Conservation (phyloP, 176 grass and related monocot species). For the Aegilops tauschii region DNA sequence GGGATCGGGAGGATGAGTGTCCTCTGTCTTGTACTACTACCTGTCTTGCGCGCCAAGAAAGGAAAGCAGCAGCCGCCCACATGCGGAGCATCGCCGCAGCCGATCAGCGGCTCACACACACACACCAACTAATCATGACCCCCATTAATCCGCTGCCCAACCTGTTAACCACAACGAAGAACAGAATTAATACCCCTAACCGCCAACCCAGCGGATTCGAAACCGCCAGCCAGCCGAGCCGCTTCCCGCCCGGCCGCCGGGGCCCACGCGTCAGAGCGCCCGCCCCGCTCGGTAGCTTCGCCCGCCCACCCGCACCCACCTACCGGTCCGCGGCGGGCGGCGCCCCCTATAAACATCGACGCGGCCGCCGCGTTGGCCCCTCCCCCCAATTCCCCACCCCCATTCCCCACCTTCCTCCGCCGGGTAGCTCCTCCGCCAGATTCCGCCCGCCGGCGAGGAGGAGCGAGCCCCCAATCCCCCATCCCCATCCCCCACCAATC, state of each 20-base stretch:
- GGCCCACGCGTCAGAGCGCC: background rate
- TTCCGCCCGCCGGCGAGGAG: background rate
- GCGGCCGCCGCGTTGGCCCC: background rate
- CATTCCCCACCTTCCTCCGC: too few relatives aligned
- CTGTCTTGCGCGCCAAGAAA: too few relatives aligned
- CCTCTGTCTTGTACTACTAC: too few relatives aligned
- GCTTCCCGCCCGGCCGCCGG: background rate
- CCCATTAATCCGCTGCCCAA: too few relatives aligned
- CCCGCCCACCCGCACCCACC: background rate
- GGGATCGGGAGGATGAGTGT: too few relatives aligned
- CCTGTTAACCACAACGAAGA: too few relatives aligned
- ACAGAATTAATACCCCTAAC: too few relatives aligned
- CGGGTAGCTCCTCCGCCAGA: conserved; percentile 1
- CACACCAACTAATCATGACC: too few relatives aligned
- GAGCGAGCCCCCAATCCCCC: background rate
- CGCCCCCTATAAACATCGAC: conserved; percentile 12
- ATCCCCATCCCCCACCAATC: background rate
- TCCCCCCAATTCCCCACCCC: background rate
- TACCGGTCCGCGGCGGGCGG: too few relatives aligned
- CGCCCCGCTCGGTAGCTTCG: background rate
- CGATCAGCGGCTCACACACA: too few relatives aligned
- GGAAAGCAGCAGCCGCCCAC: too few relatives aligned
- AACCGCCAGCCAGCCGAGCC: background rate
- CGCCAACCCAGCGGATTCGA: conserved; percentile 20
- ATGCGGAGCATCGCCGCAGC: too few relatives aligned